phyloP scores from a whole-genome alignment of 305 asterid species.

The Nicotiana rustica region DNA sequence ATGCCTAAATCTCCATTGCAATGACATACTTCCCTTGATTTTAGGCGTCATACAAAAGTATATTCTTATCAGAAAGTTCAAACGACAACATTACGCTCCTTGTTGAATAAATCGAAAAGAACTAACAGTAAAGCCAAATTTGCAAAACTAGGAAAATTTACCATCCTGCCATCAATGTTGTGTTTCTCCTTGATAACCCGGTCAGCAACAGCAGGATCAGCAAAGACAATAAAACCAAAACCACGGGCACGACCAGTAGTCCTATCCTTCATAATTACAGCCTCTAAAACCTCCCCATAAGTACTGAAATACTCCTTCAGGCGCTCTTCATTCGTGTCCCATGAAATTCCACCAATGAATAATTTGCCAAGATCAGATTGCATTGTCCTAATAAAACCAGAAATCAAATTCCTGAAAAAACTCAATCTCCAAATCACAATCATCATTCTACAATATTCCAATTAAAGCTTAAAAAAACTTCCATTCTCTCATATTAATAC shows the following conservation, averaged over 20 bases:
- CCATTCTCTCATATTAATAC: conserved; percentile 8
- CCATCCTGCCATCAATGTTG: conserved; percentile 50
- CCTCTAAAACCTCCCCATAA: conserved; percentile 48
- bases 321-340: conserved; percentile 50
- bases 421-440: conserved; percentile 29
- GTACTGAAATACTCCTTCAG: conserved; percentile 48
- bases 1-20: neutral
- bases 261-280: conserved; percentile 51
- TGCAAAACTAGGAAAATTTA: conserved; percentile 19
- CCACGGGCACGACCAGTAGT: conserved; percentile 53
- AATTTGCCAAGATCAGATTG: conserved; percentile 50
- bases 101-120: conserved; percentile 10
- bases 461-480: conserved; percentile 2
- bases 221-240: conserved; percentile 48
- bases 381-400: conserved; percentile 36
- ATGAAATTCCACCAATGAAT: conserved; percentile 50
- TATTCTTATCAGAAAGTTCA: neutral
- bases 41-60: conserved; percentile 22
- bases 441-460: conserved; percentile 27
- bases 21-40: neutral
- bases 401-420: conserved; percentile 22
- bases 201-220: conserved; percentile 50
- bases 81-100: conserved; percentile 27
- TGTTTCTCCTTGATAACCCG: conserved; percentile 49
- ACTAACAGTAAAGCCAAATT: neutral